Conservation (phyloP, 1,139 yeast species). For the Debaryomycetaceae sp. region DNA sequence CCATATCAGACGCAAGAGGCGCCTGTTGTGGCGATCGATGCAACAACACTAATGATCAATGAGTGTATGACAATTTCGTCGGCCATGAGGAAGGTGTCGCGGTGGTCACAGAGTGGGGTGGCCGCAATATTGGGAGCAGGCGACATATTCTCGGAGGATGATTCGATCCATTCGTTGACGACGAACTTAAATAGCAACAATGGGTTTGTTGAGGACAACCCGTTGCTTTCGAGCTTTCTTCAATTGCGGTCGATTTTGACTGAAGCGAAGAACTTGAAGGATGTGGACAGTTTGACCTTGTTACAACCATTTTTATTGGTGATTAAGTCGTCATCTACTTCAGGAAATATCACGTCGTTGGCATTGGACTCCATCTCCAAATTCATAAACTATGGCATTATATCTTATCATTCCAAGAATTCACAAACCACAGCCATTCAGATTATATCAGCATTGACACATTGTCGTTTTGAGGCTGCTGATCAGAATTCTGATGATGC, state of each 20-base stretch:
- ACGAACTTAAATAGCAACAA: conserved; percentile 13
- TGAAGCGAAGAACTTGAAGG: conserved; percentile 49
- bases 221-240: conserved; percentile 76
- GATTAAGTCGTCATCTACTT: conserved; percentile 80
- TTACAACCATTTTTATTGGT: conserved; percentile 84
- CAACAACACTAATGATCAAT: conserved; percentile 78
- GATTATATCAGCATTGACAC: conserved; percentile 76
- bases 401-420: conserved; percentile 43
- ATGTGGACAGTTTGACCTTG: conserved; percentile 69
- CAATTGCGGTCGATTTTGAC: conserved; percentile 71
- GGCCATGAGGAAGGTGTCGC: conserved; percentile 84
- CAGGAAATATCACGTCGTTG: conserved; percentile 81
- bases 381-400: conserved; percentile 61
- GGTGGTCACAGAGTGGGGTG: conserved; percentile 83
- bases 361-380: conserved; percentile 77
- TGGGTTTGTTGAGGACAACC: conserved; percentile 41
- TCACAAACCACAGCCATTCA: conserved; percentile 52
- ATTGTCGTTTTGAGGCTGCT: conserved; percentile 93
- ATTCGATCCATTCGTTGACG: conserved; percentile 22
- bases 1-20: conserved; percentile 2
- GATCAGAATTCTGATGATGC: conserved; percentile 94
- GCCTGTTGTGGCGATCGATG: conserved; percentile 52
- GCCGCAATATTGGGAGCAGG: conserved; percentile 78
- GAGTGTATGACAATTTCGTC: conserved; percentile 86
- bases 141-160: conserved; percentile 41